These are phyloP conservation scores for Trametes villosa DNA, from an alignment of 768 basidiomycete genomes.

Conservation along the genomic window DNA sequence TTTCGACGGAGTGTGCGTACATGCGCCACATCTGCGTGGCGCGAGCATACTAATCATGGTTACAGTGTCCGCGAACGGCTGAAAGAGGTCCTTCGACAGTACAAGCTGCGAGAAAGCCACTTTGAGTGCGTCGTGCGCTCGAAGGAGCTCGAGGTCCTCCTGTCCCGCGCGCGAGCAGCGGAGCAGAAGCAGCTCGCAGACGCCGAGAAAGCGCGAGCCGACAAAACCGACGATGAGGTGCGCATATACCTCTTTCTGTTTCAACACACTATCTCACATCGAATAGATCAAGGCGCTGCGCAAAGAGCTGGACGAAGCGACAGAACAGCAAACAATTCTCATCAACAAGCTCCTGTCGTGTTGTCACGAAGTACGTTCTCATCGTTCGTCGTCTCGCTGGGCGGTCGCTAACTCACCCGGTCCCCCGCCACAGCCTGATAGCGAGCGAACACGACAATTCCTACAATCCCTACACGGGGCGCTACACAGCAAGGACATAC, in stretches of 20 bases:
- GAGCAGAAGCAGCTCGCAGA: constrained; percentile 86
- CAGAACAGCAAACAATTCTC: constrained; percentile 76
- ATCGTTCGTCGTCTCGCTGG: neutral
- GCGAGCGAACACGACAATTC: constrained; percentile 76
- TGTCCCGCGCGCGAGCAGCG: constrained; percentile 85
- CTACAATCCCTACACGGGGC: constrained; percentile 21
- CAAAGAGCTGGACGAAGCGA: constrained; percentile 80
- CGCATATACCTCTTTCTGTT: constrained; percentile 25
- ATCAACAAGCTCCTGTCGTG: constrained; percentile 85
- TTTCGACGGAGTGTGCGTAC: constrained; percentile 80
- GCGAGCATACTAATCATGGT: neutral
- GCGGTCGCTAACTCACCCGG: neutral
- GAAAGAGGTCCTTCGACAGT: constrained; percentile 85
- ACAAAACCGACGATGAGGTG: constrained; percentile 78
- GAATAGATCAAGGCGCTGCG: constrained; percentile 72
- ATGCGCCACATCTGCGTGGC: neutral
- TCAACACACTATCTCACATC: neutral
- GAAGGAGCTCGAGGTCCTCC: constrained; percentile 86
- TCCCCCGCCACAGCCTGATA: constrained; percentile 61
- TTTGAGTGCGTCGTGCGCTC: constrained; percentile 92
- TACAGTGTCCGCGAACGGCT: constrained; percentile 80
- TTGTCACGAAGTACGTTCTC: constrained; percentile 77
- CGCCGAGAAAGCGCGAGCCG: constrained; percentile 68
- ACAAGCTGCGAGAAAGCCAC: constrained; percentile 88
- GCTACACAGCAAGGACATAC: constrained; percentile 9